phyloP scores from a whole-genome alignment of 352 stramenopile species.

The Phytophthora europaea region DNA sequence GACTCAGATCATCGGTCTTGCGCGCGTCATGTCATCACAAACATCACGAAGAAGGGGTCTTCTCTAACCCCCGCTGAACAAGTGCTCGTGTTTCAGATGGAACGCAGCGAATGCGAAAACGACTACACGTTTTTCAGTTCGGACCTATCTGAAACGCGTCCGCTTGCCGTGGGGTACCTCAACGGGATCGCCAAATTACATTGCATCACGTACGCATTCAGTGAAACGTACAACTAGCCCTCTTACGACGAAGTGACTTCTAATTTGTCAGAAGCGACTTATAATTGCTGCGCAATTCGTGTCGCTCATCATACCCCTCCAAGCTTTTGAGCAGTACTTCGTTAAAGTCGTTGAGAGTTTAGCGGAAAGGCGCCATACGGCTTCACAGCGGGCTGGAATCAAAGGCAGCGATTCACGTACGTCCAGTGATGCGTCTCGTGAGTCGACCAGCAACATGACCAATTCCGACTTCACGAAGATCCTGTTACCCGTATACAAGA shows the following conservation, averaged over 20 bases:
- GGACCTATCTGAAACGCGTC: too few species aligned
- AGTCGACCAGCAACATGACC: too few species aligned
- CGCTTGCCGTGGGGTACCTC: too few species aligned
- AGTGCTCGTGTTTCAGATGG: too few species aligned
- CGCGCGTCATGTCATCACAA: conserved; percentile 15
- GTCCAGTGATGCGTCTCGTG: too few species aligned
- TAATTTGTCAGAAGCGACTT: conserved; percentile 2
- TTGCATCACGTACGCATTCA: conserved; percentile 5
- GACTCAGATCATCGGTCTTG: conserved; percentile 3
- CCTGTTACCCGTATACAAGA: neutral
- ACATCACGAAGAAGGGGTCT: neutral
- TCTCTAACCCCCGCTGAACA: too few species aligned
- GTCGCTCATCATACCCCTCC: neutral
- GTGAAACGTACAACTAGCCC: conserved; percentile 3
- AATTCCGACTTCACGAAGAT: too few species aligned
- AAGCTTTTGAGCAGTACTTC: conserved; percentile 14
- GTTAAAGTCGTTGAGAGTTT: neutral
- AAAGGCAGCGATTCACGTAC: too few species aligned
- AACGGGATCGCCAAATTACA: conserved; percentile 1
- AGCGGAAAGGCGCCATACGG: neutral
- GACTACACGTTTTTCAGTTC: neutral
- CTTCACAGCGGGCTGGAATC: too few species aligned
- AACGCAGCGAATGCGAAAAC: neutral
- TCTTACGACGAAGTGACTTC: conserved; percentile 16
- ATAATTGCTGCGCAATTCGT: conserved; percentile 12